Evolutionary conservation across 352 stramenopile genomes (phyloP).

Genomic region (Phytophthora megakarya): DNA sequence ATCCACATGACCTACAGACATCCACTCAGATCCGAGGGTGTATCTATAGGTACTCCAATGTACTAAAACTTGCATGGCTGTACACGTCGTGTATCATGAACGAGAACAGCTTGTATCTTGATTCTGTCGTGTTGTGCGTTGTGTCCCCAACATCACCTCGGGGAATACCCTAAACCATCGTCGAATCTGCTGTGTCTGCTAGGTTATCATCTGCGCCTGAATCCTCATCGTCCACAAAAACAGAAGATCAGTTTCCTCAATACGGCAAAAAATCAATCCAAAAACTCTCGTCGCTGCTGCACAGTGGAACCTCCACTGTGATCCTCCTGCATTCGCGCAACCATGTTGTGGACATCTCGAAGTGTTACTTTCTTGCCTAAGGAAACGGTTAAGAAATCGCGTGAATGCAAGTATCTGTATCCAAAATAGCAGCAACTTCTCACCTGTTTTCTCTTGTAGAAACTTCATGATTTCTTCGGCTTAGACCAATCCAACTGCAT

Average conservation of each 20-base stretch:
- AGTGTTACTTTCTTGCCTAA: neutral
- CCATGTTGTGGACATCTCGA: constrained; percentile 3
- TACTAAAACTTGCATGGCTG: constrained; percentile 1
- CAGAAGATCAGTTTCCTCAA: neutral
- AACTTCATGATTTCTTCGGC: constrained; percentile 10
- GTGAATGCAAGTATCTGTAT: neutral
- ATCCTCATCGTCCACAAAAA: constrained; percentile 1
- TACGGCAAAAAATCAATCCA: neutral
- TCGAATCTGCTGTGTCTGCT: constrained; percentile 8
- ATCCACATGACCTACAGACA: no score
- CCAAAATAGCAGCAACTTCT: no score
- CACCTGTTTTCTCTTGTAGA: neutral
- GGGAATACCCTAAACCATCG: constrained; percentile 9
- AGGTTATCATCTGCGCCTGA: constrained; percentile 2
- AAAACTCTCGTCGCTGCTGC: neutral
- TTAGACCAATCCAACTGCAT: neutral
- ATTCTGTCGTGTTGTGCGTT: constrained; percentile 5
- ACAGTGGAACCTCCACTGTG: neutral
- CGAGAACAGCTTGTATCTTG: constrained; percentile 15
- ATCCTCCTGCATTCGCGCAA: neutral
- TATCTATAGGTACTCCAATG: no score
- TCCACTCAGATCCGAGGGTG: no score
- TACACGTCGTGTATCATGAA: constrained; percentile 11
- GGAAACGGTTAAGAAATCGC: neutral
- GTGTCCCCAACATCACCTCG: constrained; percentile 6